Base-by-base conservation (phyloP, 441 rosid genomes). In the Pelargonium fulgidum region DNA sequence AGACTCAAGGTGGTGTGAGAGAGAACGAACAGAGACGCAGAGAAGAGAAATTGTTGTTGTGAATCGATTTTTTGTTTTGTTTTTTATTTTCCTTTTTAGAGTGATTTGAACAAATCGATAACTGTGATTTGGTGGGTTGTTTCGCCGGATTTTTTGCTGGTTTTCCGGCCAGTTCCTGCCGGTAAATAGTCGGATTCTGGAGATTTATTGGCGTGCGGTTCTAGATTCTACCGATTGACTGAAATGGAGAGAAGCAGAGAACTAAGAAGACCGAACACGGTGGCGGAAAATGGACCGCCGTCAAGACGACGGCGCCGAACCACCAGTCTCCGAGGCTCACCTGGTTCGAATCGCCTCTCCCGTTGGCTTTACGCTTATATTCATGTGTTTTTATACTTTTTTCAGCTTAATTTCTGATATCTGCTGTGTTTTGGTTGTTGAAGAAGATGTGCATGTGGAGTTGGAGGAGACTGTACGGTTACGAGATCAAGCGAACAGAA, bases 241-340 rank as follows among this genome's bases (percentile, higher is more conserved):
- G 56, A 48, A 48, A 48, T 48, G 56, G 56, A 48, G 56, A 48
- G 56, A 48, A 48, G 5, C 56, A 48, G 56, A 48, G 36, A 29
- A 29, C 4, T 5, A 29, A 29, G 36, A 29, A 75, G 76, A 63
- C 65, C 65, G 29, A 67, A 48, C 45, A 42, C 11, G 73, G 72
- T 64, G 9, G 72, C 79, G 19, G 45, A 42, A 12, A 73, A 73
- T 59, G 78, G 78, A 54, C 36, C 75, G 29, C 56, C 56, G 56
- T 8, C 69, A n/a, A 75, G 71, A 75, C 73, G 76, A 4, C 71
- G 76, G n/a, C 79, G 72, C 4, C 70, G 81, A 59, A 69, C 67
- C 72, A 66, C 48, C 63, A 33, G 70, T 68, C 62, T 71, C 64
- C 68, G 76, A 29, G 73, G 72, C 56, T 72, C 79, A 29, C 67